phyloP scores from a whole-genome alignment of 2,329 filamentous ascomycete genomes.

The Plectosphaerella plurivora region DNA sequence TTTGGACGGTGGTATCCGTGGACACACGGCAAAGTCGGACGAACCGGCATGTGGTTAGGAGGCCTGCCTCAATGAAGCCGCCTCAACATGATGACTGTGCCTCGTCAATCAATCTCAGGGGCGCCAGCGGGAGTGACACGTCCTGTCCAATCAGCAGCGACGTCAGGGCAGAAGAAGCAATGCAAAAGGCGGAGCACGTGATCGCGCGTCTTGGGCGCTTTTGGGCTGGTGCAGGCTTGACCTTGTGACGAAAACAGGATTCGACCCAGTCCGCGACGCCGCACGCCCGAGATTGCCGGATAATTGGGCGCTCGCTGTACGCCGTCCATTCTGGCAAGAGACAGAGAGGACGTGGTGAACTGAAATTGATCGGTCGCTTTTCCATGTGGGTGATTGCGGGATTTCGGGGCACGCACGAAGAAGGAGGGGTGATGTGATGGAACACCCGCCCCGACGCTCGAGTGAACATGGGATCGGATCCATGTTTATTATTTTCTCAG shows the following conservation, averaged over 20 bases:
- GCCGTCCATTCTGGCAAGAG: too few relatives aligned
- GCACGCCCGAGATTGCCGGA: background rate
- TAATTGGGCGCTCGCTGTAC: background rate
- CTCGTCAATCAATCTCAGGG: background rate
- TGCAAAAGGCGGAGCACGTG: constrained; percentile 17
- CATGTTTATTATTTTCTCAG: too few relatives aligned
- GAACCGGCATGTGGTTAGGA: constrained; percentile 35
- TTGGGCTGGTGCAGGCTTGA: background rate
- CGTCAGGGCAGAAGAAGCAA: background rate
- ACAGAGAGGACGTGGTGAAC: background rate
- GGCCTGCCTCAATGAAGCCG: background rate
- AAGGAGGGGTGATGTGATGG: too few relatives aligned
- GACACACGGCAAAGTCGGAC: constrained; percentile 26
- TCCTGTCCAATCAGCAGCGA: background rate
- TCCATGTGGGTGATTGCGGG: background rate
- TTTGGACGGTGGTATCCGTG: constrained; percentile 51
- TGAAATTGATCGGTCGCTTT: background rate
- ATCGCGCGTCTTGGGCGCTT: constrained; percentile 20
- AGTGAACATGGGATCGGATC: too few relatives aligned
- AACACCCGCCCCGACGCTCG: too few relatives aligned
- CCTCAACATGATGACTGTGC: too few relatives aligned
- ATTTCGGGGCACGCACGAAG: too few relatives aligned
- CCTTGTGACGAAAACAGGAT: background rate
- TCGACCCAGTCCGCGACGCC: background rate
- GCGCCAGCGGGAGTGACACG: background rate